These are phyloP conservation scores for Suhomyces sp. DNA, from an alignment of 805 yeast genomes.

Conservation along the genomic window DNA sequence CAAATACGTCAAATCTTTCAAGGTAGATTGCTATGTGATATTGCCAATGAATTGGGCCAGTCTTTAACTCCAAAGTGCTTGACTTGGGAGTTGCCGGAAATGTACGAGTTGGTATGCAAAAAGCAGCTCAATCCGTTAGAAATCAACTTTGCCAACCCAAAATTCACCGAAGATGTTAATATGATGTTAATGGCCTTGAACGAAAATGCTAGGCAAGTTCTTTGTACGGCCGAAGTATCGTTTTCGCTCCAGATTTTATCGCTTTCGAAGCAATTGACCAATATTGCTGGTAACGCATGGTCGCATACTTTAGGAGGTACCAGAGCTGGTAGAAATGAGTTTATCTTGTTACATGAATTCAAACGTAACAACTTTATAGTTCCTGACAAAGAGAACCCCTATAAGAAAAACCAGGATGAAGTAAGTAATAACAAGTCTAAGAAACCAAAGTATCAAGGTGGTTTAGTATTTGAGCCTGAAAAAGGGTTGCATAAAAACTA, in stretches of 20 bases:
- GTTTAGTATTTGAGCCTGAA: conserved; percentile 95
- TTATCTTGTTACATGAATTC: conserved; percentile 88
- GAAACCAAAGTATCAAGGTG: conserved; percentile 83
- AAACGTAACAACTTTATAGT: conserved; percentile 73
- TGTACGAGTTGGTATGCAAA: conserved; percentile 78
- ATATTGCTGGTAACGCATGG: conserved; percentile 97
- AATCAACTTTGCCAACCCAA: conserved; percentile 66
- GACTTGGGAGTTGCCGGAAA: conserved; percentile 90
- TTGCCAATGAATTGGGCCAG: conserved; percentile 92
- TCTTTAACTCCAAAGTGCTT: conserved; percentile 89
- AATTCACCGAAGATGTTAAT: conserved; percentile 62
- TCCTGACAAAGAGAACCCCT: conserved; percentile 72
- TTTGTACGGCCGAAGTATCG: conserved; percentile 73
- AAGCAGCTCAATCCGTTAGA: conserved; percentile 62
- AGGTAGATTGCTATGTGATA: conserved; percentile 88
- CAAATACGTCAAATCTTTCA: conserved; percentile 68
- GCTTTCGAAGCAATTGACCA: conserved; percentile 85
- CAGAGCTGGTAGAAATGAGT: conserved; percentile 94
- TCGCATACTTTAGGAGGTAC: conserved; percentile 91
- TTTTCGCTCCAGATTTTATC: conserved; percentile 82
- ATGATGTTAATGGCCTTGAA: conserved; percentile 66
- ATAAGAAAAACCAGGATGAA: conserved; percentile 41
- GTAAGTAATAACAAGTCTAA: conserved; percentile 48
- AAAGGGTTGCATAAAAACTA: conserved; percentile 89
- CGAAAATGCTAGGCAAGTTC: conserved; percentile 65